Evolutionary conservation across 495 filamentous ascomycete species (phyloP).

Genomic region (Lophium mytilinum): DNA sequence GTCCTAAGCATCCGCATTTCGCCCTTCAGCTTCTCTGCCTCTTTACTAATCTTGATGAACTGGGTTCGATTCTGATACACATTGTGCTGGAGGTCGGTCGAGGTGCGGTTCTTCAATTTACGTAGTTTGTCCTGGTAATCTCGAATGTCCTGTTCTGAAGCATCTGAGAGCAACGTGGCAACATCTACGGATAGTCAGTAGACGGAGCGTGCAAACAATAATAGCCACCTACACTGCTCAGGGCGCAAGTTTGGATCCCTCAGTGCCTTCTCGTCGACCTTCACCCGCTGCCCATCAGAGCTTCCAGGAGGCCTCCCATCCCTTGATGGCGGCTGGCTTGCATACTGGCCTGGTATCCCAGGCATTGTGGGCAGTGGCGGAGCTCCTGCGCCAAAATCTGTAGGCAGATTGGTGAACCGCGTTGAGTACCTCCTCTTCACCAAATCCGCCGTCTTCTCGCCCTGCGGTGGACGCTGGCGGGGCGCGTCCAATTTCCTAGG

Average conservation of each 20-base stretch:
- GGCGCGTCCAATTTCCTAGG: slow-evolving; percentile 20
- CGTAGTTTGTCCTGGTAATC: slow-evolving; percentile 69
- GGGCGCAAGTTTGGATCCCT: slow-evolving; percentile 72
- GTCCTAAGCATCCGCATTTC: slow-evolving; percentile 88
- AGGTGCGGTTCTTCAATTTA: slow-evolving; percentile 73
- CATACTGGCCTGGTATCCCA: slow-evolving; percentile 44
- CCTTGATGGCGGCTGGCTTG: slow-evolving; percentile 16
- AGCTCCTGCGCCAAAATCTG: slow-evolving; percentile 54
- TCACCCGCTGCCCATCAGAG: slow-evolving; percentile 37
- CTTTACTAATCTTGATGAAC: slow-evolving; percentile 98
- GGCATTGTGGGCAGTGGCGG: slow-evolving; percentile 62
- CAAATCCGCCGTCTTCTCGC: slow-evolving; percentile 68
- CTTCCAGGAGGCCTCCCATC: slow-evolving; percentile 39
- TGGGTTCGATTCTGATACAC: slow-evolving; percentile 97
- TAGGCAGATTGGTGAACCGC: slow-evolving; percentile 67
- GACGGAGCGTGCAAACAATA: neutral
- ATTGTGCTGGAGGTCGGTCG: slow-evolving; percentile 86
- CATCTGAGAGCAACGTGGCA: slow-evolving; percentile 70
- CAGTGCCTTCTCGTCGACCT: slow-evolving; percentile 62
- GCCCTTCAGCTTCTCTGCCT: slow-evolving; percentile 92
- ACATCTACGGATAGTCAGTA: slow-evolving; percentile 48
- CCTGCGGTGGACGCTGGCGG: slow-evolving; percentile 14
- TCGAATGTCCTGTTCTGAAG: slow-evolving; percentile 87
- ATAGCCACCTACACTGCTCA: slow-evolving; percentile 38
- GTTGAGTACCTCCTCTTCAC: slow-evolving; percentile 93